Base-by-base conservation (phyloP, 2,329 filamentous ascomycete species). In the Dendryphion nanum region DNA sequence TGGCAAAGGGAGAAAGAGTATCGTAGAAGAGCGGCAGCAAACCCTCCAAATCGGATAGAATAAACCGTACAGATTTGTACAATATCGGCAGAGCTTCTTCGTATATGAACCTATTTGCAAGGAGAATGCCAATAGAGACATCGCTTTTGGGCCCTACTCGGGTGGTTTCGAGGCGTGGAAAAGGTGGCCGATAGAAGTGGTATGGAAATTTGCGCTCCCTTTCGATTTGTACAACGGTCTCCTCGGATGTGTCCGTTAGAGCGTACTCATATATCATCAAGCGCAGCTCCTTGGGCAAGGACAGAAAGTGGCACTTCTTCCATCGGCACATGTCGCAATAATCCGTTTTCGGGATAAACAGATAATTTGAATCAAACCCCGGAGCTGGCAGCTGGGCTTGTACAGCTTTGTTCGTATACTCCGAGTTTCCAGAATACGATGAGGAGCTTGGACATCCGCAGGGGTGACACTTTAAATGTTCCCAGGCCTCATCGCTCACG, bases 71-170 rank as follows among this genome's bases (percentile, higher is more conserved):
- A 3, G 45, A 39, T 3, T 34, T 7, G 30, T 58, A 60, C 0
- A 58, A 47, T 7, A 56, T 31, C 3, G 55, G 54, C 8, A 60
- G 41, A n/a, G 56, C 54, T 38, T 60, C 56, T 18, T 41, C 21
- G 30, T 58, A 57, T 12, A 58, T 42, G 10, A 44, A 37, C 3
- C 39, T 38, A 33, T 44, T 53, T 4, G 38, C 37, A 3, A 26
- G 38, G 6, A 58, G 44, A 4, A 58, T 32, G 6, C 34, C 21
- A 3, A 48, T 32, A 14, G 40, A 38, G 14, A 54, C 23, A n/a
- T 26, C 15, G 29, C 15, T 7, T 8, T 26, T 26, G 23, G 23
- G 23, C 8, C 23, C 23, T 30, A 4, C 15, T 4, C 16, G 29
- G 8, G 13, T 30, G 12, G 29, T 30, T 26, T 26, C 23, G 23